Conservation (phyloP, 495 filamentous ascomycete species). For the Tuber microsphaerosporum region DNA sequence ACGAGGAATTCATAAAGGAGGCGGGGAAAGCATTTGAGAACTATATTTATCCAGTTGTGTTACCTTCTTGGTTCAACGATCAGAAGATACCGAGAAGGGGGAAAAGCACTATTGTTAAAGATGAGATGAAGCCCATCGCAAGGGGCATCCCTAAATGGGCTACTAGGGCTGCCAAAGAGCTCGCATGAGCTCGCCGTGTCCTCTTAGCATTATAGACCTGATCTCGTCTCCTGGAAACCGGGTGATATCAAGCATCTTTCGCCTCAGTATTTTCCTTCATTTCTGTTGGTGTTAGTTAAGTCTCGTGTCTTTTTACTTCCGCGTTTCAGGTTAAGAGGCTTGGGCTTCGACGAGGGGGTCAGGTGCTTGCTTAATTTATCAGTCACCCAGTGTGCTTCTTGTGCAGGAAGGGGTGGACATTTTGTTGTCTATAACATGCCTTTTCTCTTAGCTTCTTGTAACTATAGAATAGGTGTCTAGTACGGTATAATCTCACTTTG, state of each 20-base stretch:
- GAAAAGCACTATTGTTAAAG: neutral
- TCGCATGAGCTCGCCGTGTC: neutral
- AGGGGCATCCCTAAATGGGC: neutral
- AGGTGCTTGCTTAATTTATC: neutral
- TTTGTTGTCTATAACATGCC: neutral
- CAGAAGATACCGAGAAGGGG: neutral
- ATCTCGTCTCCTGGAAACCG: neutral
- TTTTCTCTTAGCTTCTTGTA: neutral
- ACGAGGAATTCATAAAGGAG: slow-evolving; percentile 3
- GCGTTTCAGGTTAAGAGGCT: neutral
- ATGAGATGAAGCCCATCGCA: neutral
- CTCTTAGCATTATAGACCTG: neutral
- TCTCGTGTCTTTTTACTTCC: neutral
- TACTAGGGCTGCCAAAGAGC: neutral
- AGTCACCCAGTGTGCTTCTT: neutral
- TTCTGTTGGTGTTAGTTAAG: neutral
- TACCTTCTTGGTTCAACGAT: neutral
- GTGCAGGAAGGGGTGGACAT: neutral
- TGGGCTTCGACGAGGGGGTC: neutral
- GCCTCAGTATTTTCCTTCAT: neutral
- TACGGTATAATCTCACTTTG: neutral
- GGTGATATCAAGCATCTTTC: neutral
- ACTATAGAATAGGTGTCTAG: neutral
- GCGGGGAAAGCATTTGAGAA: slow-evolving; percentile 1
- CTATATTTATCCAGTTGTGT: neutral